A percentile compares a stretch with the other conserved stretches of the same genome.
phyloP scores from a whole-genome alignment of 2,329 filamentous ascomycete species.

The Hortaea werneckii region DNA sequence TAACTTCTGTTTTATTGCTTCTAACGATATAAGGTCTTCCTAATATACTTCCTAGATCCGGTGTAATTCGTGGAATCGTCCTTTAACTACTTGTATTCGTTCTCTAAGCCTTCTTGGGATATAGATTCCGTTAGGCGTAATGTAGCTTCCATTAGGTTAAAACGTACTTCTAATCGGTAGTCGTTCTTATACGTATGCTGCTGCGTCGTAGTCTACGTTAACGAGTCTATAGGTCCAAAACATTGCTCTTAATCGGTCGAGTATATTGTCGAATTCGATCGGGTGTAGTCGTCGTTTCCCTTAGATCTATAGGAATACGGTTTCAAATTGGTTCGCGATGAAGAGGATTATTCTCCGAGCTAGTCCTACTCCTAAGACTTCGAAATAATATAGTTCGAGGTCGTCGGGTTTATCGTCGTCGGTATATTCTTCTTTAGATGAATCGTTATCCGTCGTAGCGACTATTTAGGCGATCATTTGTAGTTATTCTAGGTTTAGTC shows the following conservation, averaged over 20 bases:
- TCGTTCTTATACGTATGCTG: slow-evolving; percentile 1
- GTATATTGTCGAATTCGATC: background rate
- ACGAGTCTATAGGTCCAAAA: slow-evolving; percentile 7
- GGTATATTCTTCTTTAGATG: too few species aligned
- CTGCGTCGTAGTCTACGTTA: background rate
- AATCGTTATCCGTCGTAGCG: too few species aligned
- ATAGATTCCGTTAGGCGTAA: slow-evolving; percentile 2
- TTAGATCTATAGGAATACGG: too few species aligned
- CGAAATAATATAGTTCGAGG: too few species aligned
- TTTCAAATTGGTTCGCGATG: too few species aligned
- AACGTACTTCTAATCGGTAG: slow-evolving; percentile 7
- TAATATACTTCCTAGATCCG: background rate
- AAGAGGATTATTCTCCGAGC: too few species aligned
- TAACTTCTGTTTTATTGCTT: background rate
- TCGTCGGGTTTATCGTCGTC: too few species aligned
- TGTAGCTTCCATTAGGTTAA: slow-evolving; percentile 1
- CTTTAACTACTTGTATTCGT: background rate
- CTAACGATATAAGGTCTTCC: background rate
- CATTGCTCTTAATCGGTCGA: slow-evolving; percentile 1
- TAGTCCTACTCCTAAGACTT: too few species aligned
- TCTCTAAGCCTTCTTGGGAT: slow-evolving; percentile 3
- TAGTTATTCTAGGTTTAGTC: too few species aligned
- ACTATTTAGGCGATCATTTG: too few species aligned
- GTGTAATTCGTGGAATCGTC: slow-evolving; percentile 1
- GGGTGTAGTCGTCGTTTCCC: slow-evolving; percentile 4